Base-by-base conservation (phyloP, 441 rosid species). In the Isatis lusitanica region DNA sequence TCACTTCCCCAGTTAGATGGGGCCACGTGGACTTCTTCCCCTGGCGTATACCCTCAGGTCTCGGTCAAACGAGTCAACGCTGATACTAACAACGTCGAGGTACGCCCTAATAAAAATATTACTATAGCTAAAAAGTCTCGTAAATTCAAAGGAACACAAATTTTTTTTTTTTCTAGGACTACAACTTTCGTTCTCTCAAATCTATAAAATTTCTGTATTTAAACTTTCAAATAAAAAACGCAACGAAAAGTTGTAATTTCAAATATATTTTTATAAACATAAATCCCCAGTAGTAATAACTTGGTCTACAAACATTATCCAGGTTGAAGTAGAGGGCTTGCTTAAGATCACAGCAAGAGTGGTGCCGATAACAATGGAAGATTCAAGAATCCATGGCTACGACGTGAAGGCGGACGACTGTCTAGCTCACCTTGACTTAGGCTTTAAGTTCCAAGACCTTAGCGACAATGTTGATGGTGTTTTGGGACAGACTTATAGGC, bases 371-470 rank as follows among this genome's bases (percentile, higher is more conserved):
- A 86, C 89, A 0, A 81, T 81, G 77, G 81, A 84, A 61, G 93
- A 90, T n/a, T 88, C 87, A 21, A 81, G 79, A 79, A 78, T 83
- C 69, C 91, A 83, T 78, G 84, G 83, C 77, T 90, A 86, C 55
- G 87, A 82, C 53, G 82, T 87, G 15, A 77, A 82, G 3, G 75
- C 79, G 59, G 88, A 87, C 12, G 84, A 88, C 31, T 83, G 86
- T 63, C 83, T 83, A 33, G 86, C 89, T 44, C 89, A 88, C 66
- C 84, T 88, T 7, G 89, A 90, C 56, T 77, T 88, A 1, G 83
- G 87, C 11, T 88, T 90, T 80, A 85, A 81, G 67, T 84, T 88
- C 74, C 80, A 81, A 64, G 80, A 84, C 39, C 71, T 88, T 11
- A 82, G 82, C 48, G 76, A 81, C 43, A 28, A 81, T 31, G 86